These are phyloP conservation scores for Nemania diffusa DNA, from an alignment of 2,329 filamentous ascomycete species.

Conservation along the genomic window DNA sequence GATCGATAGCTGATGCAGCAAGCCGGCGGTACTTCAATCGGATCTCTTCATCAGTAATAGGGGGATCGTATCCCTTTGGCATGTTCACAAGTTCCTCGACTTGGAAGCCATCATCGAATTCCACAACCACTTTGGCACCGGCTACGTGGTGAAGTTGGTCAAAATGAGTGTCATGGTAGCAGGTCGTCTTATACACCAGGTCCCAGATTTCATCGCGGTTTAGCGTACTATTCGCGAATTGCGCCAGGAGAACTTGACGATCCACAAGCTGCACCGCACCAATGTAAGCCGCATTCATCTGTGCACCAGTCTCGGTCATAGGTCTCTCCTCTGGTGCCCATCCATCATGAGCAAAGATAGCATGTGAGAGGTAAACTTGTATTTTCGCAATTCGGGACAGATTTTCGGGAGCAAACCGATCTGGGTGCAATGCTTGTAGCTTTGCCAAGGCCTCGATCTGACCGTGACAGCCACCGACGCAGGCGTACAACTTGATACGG, in stretches of 20 bases:
- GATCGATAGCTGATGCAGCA: conserved; percentile 24
- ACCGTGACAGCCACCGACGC: conserved; percentile 29
- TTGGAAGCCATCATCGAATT: conserved; percentile 25
- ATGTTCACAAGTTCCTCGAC: conserved; percentile 36
- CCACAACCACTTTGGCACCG: conserved; percentile 22
- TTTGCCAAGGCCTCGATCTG: conserved; percentile 26
- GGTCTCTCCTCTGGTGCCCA: conserved; percentile 49
- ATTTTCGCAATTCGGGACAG: conserved; percentile 17
- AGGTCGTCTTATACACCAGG: conserved; percentile 46
- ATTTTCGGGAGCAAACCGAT: conserved; percentile 10
- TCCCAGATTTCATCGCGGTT: conserved; percentile 52
- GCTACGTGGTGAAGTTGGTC: conserved; percentile 28
- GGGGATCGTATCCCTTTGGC: conserved; percentile 49
- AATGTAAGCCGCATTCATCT: conserved; percentile 53
- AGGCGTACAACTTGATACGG: conserved; percentile 32
- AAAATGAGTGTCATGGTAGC: conserved; percentile 31
- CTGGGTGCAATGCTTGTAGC: conserved; percentile 21
- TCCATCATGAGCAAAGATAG: conserved; percentile 51
- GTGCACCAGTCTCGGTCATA: conserved; percentile 51
- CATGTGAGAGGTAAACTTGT: conserved; percentile 29
- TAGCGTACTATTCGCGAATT: conserved; percentile 49
- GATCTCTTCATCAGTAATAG: conserved; percentile 52
- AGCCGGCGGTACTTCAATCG: conserved; percentile 48
- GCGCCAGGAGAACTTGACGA: conserved; percentile 48
- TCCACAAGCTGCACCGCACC: conserved; percentile 53